Base-by-base conservation (phyloP, 2,329 filamentous ascomycete genomes). In the Aureobasidium subglaciale region DNA sequence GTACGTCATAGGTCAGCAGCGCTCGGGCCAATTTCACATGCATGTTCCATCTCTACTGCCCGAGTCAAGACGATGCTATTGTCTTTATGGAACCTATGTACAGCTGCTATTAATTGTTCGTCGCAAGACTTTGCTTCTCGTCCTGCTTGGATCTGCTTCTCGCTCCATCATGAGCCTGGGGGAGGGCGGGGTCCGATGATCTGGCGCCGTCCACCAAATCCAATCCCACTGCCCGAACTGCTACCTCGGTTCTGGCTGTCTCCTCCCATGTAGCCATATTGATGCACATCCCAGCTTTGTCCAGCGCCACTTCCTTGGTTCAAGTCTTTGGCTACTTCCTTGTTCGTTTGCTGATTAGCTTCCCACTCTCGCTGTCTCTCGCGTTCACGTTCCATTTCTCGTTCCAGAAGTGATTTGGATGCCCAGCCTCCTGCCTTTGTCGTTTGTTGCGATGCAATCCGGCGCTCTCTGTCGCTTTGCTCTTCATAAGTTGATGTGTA, bases 351-450 rank as follows among this genome's bases (percentile, higher is more conserved):
- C 70, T 92, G 88, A 1, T 82, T 75, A 59, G 87, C 82, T 68
- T 93, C 88, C 88, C 88, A 91, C 67, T 91, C 87, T 56, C 78
- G 79, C 71, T 91, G 87, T 13, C 87, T 77, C 72, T 89, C 82
- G 8, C 87, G 78, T 70, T 91, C 87, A 67, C 86, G 76, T 68
- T 91, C 87, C 85, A 90, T 90, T 70, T 91, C 87, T 25, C 85
- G 81, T 71, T 90, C 87, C 1, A 90, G 78, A 9, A 90, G 76
- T 0, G 84, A 87, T 72, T 86, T 87, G 60, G 78, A 78, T 1
- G 83, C 83, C 79, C 79, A 83, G 0, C 81, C 82, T 25, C 75
- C 79, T 1, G 82, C 80, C 67, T 83, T 83, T 18, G 83, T 85
- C 66, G 80, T 78, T 46, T 73, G 70, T 64, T 86, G 83, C 10